Conservation (phyloP, 192 early-diverging fungal species). For the Umbelopsis isabellina region DNA sequence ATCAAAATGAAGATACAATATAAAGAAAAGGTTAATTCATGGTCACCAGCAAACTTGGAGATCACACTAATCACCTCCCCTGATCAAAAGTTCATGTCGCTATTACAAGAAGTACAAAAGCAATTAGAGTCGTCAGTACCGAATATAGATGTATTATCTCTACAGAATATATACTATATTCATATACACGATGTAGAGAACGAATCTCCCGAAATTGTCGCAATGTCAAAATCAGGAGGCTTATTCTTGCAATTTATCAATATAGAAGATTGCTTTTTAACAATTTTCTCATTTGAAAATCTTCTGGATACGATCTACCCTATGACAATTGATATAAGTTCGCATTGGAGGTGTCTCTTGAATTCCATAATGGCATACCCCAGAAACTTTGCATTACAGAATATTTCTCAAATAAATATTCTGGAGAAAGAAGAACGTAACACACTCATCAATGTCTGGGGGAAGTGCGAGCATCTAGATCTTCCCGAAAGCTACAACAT, state of each 20-base stretch:
- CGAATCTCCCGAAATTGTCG: conserved; percentile 5
- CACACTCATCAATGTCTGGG: no score
- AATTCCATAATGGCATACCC: neutral
- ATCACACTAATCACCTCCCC: no score
- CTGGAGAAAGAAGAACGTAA: neutral
- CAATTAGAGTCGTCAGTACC: no score
- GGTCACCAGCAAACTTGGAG: no score
- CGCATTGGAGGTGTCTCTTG: neutral
- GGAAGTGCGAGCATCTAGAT: no score
- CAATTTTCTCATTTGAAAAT: conserved; percentile 3
- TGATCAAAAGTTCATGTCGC: no score
- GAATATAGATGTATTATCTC: no score
- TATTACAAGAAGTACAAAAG: no score
- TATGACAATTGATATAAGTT: neutral
- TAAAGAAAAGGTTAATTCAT: no score
- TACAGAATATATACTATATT: neutral
- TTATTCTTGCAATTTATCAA: neutral
- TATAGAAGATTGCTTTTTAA: neutral
- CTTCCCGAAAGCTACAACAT: no score
- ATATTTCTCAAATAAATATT: neutral
- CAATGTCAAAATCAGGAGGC: neutral
- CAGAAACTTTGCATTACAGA: neutral
- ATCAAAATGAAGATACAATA: no score
- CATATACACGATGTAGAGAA: neutral
- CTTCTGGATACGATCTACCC: neutral